Evolutionary conservation across 2,329 filamentous ascomycete genomes (phyloP).

Genomic region (Ambrosiella xylebori): DNA sequence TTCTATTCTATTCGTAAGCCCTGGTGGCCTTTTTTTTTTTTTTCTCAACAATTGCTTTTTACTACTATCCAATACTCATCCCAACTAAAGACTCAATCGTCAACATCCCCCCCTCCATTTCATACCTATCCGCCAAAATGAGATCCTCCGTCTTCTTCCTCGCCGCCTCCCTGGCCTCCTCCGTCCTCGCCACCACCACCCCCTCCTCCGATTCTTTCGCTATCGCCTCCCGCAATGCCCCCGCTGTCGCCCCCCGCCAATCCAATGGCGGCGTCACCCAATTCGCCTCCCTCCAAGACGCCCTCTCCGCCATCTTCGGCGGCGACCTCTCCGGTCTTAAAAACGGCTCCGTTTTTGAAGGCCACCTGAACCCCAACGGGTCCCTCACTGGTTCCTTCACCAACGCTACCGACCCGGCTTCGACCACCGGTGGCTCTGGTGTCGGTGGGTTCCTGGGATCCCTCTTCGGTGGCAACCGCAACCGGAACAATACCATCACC

Average conservation of each 20-base stretch:
- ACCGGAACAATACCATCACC: constrained; percentile 28
- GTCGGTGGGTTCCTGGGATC: constrained; percentile 33
- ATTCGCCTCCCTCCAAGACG: constrained; percentile 45
- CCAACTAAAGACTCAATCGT: too few species aligned
- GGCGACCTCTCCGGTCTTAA: constrained; percentile 46
- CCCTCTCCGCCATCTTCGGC: constrained; percentile 33
- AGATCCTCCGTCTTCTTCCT: constrained; percentile 21
- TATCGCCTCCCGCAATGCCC: constrained; percentile 45
- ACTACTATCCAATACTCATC: background rate
- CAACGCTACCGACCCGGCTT: constrained; percentile 28
- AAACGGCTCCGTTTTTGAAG: constrained; percentile 38
- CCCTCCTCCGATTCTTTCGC: constrained; percentile 41
- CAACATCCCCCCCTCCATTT: background rate
- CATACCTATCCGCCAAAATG: background rate
- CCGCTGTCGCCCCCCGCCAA: constrained; percentile 39
- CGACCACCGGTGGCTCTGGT: constrained; percentile 36
- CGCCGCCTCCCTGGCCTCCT: constrained; percentile 34
- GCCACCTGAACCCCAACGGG: constrained; percentile 36
- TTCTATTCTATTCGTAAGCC: constrained; percentile 4
- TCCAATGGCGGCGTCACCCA: constrained; percentile 43
- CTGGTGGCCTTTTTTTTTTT: constrained; percentile 4
- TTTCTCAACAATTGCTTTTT: background rate
- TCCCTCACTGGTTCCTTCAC: constrained; percentile 38
- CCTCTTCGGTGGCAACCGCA: constrained; percentile 41
- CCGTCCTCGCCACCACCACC: constrained; percentile 39